Conservation (phyloP, 805 yeast species). For the Teunomyces gatunensis region DNA sequence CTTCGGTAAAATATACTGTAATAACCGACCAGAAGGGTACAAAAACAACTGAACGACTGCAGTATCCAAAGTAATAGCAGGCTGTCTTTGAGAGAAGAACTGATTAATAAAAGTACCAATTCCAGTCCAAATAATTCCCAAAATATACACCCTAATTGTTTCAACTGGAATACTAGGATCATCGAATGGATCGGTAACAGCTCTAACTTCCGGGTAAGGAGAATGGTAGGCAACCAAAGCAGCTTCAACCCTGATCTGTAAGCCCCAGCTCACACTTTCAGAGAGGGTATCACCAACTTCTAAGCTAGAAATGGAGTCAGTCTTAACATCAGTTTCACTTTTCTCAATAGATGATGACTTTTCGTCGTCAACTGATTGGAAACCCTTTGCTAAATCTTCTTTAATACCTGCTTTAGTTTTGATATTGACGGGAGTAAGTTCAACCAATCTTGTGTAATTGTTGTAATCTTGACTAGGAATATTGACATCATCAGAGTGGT, state of each 20-base stretch:
- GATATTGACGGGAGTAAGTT: neutral
- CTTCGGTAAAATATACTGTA: slow-evolving; percentile 36
- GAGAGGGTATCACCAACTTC: neutral
- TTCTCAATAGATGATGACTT: neutral
- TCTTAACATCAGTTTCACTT: neutral
- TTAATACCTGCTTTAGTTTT: neutral
- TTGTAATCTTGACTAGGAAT: slow-evolving; percentile 28
- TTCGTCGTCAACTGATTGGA: neutral
- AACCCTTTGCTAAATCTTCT: neutral
- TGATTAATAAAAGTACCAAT: slow-evolving; percentile 54
- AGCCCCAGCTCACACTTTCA: slow-evolving; percentile 26
- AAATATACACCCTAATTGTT: slow-evolving; percentile 49
- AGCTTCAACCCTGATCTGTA: slow-evolving; percentile 37
- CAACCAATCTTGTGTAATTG: slow-evolving; percentile 20
- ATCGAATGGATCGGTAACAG: slow-evolving; percentile 39
- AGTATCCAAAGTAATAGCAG: slow-evolving; percentile 43
- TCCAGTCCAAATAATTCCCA: slow-evolving; percentile 55
- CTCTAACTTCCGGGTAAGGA: slow-evolving; percentile 41
- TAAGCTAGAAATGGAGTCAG: neutral
- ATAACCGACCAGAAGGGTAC: slow-evolving; percentile 44
- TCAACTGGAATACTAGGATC: slow-evolving; percentile 32
- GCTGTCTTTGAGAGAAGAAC: slow-evolving; percentile 54
- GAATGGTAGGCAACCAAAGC: slow-evolving; percentile 37
- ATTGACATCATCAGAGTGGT: slow-evolving; percentile 39
- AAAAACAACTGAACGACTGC: slow-evolving; percentile 46